phyloP scores from a whole-genome alignment of 805 yeast genomes.

The Naumovozyma castellii region DNA sequence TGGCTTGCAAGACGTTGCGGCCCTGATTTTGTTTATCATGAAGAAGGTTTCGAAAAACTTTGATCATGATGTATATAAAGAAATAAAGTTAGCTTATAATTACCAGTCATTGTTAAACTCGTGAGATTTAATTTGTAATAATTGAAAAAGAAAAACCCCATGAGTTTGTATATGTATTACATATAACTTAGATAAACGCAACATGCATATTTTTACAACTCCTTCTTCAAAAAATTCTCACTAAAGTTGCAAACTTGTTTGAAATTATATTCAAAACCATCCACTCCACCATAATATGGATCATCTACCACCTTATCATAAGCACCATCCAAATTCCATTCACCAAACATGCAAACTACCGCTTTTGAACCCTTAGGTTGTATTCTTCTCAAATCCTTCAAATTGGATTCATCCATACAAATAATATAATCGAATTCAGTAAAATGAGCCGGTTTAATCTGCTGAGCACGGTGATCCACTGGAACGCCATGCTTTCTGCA shows the following conservation, averaged over 20 bases:
- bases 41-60: slow-evolving; percentile 42
- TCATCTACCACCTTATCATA: slow-evolving; percentile 62
- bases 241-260: slow-evolving; percentile 68
- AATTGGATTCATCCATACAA: slow-evolving; percentile 61
- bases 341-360: slow-evolving; percentile 60
- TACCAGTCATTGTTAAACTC: too few species aligned
- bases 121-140: too few species aligned
- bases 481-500: slow-evolving; percentile 68
- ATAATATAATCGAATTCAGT: slow-evolving; percentile 55
- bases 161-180: too few species aligned
- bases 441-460: slow-evolving; percentile 44
- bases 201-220: slow-evolving; percentile 22
- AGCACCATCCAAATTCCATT: slow-evolving; percentile 52
- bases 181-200: neutral
- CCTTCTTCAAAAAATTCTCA: slow-evolving; percentile 53
- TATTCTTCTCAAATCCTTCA: slow-evolving; percentile 40
- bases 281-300: slow-evolving; percentile 84
- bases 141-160: too few species aligned
- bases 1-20: slow-evolving; percentile 50
- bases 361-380: slow-evolving; percentile 43
- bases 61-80: too few species aligned
- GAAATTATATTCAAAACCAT: slow-evolving; percentile 76
- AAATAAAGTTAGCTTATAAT: too few species aligned
- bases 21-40: slow-evolving; percentile 27
- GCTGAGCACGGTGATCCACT: slow-evolving; percentile 66